Evolutionary conservation across 441 rosid species (phyloP).

Genomic region (Monsonia emarginata): DNA sequence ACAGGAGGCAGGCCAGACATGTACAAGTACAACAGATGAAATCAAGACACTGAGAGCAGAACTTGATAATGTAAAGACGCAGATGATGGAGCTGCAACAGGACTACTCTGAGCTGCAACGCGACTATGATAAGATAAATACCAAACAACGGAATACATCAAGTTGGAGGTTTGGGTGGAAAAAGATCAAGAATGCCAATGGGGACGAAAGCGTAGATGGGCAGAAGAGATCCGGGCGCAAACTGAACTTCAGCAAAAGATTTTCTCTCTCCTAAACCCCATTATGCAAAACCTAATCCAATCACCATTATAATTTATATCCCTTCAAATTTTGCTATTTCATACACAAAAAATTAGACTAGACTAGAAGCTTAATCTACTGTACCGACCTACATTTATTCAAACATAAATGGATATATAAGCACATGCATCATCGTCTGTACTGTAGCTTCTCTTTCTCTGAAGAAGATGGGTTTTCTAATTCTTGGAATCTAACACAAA

Average conservation of each 20-base stretch:
- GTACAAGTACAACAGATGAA: constrained; percentile 70
- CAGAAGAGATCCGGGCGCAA: constrained; percentile 17
- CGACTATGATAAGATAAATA: constrained; percentile 61
- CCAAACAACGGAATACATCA: constrained; percentile 52
- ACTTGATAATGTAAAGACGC: constrained; percentile 66
- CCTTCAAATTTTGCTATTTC: too few species aligned
- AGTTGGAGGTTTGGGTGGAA: constrained; percentile 87
- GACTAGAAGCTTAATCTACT: background rate
- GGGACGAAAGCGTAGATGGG: constrained; percentile 24
- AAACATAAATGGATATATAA: background rate
- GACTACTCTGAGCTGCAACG: constrained; percentile 73
- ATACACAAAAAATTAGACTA: background rate
- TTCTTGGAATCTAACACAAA: background rate
- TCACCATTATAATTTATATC: background rate
- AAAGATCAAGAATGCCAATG: constrained; percentile 52
- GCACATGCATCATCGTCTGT: background rate
- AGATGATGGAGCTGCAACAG: constrained; percentile 72
- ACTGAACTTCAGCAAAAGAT: constrained; percentile 5
- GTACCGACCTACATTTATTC: background rate
- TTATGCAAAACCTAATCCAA: background rate
- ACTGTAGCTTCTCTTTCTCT: background rate
- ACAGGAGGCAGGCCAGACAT: constrained; percentile 42
- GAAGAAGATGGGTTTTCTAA: background rate
- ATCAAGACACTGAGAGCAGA: constrained; percentile 79
- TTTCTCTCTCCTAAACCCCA: constrained; percentile 5